These are phyloP conservation scores for Solanum chmielewskii DNA, from an alignment of 257 asterid genomes.

Conservation along the genomic window DNA sequence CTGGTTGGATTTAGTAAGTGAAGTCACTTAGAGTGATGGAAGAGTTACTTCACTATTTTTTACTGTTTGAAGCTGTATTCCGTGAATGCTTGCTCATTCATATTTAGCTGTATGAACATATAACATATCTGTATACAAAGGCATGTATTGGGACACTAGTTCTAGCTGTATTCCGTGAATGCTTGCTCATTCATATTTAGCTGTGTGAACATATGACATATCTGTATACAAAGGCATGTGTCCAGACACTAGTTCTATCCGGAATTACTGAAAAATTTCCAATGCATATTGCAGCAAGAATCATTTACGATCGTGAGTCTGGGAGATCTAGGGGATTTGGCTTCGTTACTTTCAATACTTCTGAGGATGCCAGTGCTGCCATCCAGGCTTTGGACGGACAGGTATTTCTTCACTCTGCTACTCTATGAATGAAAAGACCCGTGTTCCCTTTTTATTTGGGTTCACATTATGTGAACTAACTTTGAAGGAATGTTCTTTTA, in stretches of 20 bases:
- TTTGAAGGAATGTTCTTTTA: neutral
- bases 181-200: neutral
- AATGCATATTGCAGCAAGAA: constrained; percentile 39
- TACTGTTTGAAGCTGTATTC: neutral
- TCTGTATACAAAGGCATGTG: neutral
- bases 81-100: neutral
- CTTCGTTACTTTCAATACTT: constrained; percentile 45
- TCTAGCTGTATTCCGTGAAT: neutral
- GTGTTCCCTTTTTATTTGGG: neutral
- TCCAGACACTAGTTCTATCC: neutral
- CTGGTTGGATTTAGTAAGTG: neutral
- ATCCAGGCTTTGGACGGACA: constrained; percentile 81
- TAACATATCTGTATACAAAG: neutral
- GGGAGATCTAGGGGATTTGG: constrained; percentile 91
- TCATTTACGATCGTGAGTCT: constrained; percentile 64
- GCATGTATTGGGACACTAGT: neutral
- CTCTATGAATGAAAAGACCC: neutral
- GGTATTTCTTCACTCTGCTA: constrained; percentile 24
- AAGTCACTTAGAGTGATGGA: neutral
- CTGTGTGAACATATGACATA: neutral
- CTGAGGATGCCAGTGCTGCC: constrained; percentile 80
- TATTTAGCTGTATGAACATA: neutral
- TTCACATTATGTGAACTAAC: neutral
- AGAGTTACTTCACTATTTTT: neutral
- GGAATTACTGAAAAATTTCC: neutral